Percentiles rank a stretch among this genome's conserved stretches.
phyloP scores from a whole-genome alignment of 192 early-diverging fungal species.

The Funneliformis mosseae region DNA sequence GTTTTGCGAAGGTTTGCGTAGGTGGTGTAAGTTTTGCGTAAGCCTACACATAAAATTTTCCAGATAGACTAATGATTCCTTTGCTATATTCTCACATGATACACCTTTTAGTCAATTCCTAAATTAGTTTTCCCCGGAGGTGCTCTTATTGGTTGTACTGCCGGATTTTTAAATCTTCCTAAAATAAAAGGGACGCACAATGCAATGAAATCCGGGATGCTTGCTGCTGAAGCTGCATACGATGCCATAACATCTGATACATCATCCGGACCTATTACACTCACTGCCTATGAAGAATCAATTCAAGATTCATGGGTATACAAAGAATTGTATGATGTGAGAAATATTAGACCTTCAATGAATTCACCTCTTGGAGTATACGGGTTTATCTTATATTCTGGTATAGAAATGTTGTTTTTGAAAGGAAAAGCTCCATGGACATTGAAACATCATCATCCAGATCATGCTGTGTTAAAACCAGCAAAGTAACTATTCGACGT shows the following conservation, averaged over 20 bases:
- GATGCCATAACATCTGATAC: slow-evolving; percentile 62
- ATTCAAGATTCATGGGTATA: slow-evolving; percentile 88
- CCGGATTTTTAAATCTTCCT: slow-evolving; percentile 95
- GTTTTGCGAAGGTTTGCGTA: no score
- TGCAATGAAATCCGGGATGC: slow-evolving; percentile 98
- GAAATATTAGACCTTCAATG: slow-evolving; percentile 94
- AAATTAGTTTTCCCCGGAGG: slow-evolving; percentile 94
- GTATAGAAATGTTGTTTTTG: slow-evolving; percentile 85
- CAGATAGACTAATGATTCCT: no score
- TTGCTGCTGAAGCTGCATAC: slow-evolving; percentile 91
- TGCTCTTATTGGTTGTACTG: slow-evolving; percentile 92
- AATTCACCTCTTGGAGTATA: slow-evolving; percentile 82
- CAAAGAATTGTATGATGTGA: slow-evolving; percentile 87
- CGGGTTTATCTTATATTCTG: slow-evolving; percentile 87
- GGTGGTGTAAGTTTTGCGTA: no score
- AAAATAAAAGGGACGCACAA: slow-evolving; percentile 99
- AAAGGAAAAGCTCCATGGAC: slow-evolving; percentile 95
- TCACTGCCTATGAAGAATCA: slow-evolving; percentile 78
- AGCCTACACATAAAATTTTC: no score
- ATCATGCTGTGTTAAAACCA: slow-evolving; percentile 75
- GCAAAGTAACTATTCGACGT: slow-evolving; percentile 51
- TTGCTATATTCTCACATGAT: not conserved
- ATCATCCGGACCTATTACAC: slow-evolving; percentile 61
- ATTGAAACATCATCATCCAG: slow-evolving; percentile 87
- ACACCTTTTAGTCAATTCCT: slow-evolving; percentile 69